phyloP scores from a whole-genome alignment of 108 stramenopile genomes.

The Skeletonema costatum region DNA sequence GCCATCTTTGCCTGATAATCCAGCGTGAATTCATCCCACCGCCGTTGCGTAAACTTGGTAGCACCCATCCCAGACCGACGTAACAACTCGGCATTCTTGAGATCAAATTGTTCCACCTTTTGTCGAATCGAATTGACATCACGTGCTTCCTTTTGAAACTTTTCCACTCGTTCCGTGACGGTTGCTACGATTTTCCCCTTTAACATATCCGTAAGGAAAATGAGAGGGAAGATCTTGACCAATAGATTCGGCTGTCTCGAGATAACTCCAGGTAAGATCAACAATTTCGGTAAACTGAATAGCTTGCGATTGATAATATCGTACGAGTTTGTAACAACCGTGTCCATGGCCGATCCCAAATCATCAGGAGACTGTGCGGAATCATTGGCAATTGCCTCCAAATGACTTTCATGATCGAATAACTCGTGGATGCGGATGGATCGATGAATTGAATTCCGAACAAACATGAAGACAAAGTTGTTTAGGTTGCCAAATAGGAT shows the following conservation, averaged over 20 bases:
- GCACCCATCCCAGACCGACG: slow-evolving; percentile 72
- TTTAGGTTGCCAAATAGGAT: slow-evolving; percentile 83
- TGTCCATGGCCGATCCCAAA: slow-evolving; percentile 74
- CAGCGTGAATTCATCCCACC: slow-evolving; percentile 82
- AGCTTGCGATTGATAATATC: slow-evolving; percentile 81
- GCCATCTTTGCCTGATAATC: slow-evolving; percentile 70
- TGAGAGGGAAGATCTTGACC: slow-evolving; percentile 80
- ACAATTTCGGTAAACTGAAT: slow-evolving; percentile 83
- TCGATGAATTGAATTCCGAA: slow-evolving; percentile 80
- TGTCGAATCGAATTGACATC: slow-evolving; percentile 59
- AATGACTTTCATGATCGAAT: slow-evolving; percentile 75
- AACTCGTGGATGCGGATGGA: slow-evolving; percentile 78
- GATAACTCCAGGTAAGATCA: slow-evolving; percentile 81
- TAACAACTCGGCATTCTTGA: slow-evolving; percentile 87
- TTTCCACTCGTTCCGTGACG: slow-evolving; percentile 75
- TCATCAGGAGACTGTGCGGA: slow-evolving; percentile 70
- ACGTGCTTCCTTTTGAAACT: slow-evolving; percentile 70
- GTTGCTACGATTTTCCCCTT: slow-evolving; percentile 71
- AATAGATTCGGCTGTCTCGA: slow-evolving; percentile 70
- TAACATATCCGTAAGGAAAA: slow-evolving; percentile 73
- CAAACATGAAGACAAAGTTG: slow-evolving; percentile 75
- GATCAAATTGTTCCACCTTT: slow-evolving; percentile 88
- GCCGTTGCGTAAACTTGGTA: slow-evolving; percentile 65
- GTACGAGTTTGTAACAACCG: slow-evolving; percentile 62
- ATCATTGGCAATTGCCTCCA: slow-evolving; percentile 77